Evolutionary conservation across 2,329 filamentous ascomycete species (phyloP).

Genomic region (Aureobasidium sp.): DNA sequence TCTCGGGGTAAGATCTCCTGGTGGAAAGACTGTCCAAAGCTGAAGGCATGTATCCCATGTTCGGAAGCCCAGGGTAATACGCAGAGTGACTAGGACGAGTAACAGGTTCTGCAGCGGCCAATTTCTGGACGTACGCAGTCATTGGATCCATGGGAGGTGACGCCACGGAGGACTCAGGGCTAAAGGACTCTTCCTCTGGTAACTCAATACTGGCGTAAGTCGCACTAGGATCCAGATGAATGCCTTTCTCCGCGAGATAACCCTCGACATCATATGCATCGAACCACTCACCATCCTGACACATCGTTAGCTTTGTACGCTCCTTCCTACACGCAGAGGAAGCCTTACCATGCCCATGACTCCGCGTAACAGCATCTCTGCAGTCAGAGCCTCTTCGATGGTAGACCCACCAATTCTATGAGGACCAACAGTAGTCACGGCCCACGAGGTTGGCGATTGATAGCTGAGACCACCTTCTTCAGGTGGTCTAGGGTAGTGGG

Average conservation of each 20-base stretch:
- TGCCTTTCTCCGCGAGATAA: conserved; percentile 58
- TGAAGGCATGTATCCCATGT: background rate
- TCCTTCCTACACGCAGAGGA: background rate
- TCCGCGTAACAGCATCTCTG: conserved; percentile 35
- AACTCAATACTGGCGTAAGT: conserved; percentile 56
- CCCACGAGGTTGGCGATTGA: conserved; percentile 20
- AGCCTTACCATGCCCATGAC: conserved; percentile 45
- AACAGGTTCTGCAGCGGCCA: background rate
- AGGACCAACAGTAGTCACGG: conserved; percentile 24
- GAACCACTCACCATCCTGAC: conserved; percentile 60
- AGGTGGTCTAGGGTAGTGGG: conserved; percentile 44
- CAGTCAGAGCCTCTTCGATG: conserved; percentile 20
- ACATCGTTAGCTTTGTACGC: background rate
- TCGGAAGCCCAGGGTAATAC: background rate
- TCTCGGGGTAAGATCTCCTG: background rate
- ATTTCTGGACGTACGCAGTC: background rate
- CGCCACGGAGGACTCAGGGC: background rate
- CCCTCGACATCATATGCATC: conserved; percentile 69
- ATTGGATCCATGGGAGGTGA: background rate
- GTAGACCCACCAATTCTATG: conserved; percentile 23
- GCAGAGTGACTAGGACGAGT: background rate
- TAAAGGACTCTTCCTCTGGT: background rate
- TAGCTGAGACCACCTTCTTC: conserved; percentile 52
- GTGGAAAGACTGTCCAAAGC: background rate
- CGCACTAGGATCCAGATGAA: conserved; percentile 52